phyloP scores from a whole-genome alignment of 106 monocot genomes.

The Agapanthus africanus region DNA sequence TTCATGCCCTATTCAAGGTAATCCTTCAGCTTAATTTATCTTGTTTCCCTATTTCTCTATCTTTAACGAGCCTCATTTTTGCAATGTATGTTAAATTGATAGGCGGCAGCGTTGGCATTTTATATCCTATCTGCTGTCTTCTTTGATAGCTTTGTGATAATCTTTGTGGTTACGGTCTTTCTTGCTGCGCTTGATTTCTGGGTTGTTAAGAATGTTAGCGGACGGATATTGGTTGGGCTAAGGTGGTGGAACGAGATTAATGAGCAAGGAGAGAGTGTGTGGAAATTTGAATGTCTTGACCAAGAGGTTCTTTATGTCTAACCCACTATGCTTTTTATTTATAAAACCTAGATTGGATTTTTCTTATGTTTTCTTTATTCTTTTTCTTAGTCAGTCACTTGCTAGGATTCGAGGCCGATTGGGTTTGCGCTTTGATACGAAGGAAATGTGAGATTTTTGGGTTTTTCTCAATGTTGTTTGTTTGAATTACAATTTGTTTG shows the following conservation, averaged over 20 bases:
- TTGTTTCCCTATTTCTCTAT: too few relatives aligned
- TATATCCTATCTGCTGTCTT: conserved; percentile 82
- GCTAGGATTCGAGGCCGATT: conserved; percentile 74
- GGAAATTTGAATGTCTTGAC: conserved; percentile 92
- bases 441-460: too few relatives aligned
- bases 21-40: too few relatives aligned
- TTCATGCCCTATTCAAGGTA: conserved; percentile 73
- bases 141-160: conserved; percentile 81
- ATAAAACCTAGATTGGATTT: not conserved
- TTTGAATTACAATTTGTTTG: too few relatives aligned
- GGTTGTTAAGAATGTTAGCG: conserved; percentile 96
- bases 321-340: not conserved
- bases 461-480: too few relatives aligned
- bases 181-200: conserved; percentile 93
- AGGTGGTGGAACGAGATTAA: conserved; percentile 98
- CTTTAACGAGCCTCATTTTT: too few relatives aligned
- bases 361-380: not conserved
- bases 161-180: conserved; percentile 82
- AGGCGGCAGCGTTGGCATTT: conserved; percentile 82
- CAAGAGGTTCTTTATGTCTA: conserved; percentile 46
- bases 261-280: conserved; percentile 82
- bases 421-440: too few relatives aligned
- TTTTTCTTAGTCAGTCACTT: conserved; percentile 42
- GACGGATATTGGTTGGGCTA: conserved; percentile 81
- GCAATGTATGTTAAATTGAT: not conserved